Evolutionary conservation across 1,284 basidiomycete species (phyloP).

Genomic region (Apiotrichum sp.): DNA sequence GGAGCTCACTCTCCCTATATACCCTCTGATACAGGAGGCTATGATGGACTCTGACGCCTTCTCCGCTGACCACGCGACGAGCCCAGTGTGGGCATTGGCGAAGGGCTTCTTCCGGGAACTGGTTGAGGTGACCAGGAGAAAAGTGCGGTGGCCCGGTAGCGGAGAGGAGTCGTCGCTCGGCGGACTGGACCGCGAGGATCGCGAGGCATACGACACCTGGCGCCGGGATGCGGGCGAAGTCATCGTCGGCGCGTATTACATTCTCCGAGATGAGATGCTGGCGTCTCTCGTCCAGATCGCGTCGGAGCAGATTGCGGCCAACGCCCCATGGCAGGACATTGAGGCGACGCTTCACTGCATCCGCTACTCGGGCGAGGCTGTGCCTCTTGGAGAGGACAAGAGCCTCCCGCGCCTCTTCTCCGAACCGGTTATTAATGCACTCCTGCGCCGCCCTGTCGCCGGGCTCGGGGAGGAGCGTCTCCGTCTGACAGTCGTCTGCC

Average conservation of each 20-base stretch:
- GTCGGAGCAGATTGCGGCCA: conserved; percentile 45
- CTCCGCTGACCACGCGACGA: conserved; percentile 50
- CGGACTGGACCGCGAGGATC: conserved; percentile 58
- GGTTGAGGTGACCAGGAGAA: conserved; percentile 62
- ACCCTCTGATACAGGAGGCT: conserved; percentile 81
- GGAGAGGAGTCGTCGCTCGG: conserved; percentile 44
- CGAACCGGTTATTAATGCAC: conserved; percentile 53
- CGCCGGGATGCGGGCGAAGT: conserved; percentile 83
- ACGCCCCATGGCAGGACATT: conserved; percentile 54
- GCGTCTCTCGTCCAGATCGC: conserved; percentile 61
- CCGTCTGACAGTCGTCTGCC: conserved; percentile 61
- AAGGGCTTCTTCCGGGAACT: conserved; percentile 71
- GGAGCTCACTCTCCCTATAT: conserved; percentile 76
- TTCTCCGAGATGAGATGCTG: conserved; percentile 74
- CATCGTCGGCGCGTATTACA: conserved; percentile 84
- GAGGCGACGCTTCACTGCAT: conserved; percentile 79
- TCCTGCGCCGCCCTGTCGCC: conserved; percentile 49
- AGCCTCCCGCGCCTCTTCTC: conserved; percentile 65
- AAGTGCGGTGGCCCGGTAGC: conserved; percentile 62
- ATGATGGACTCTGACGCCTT: conserved; percentile 64
- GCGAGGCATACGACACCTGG: conserved; percentile 50
- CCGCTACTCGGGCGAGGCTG: conserved; percentile 75
- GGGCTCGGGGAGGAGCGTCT: conserved; percentile 54
- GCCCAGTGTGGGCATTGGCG: conserved; percentile 53
- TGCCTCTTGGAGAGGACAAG: conserved; percentile 64